phyloP scores from a whole-genome alignment of 2,329 filamentous ascomycete genomes.

The Lecanosticta acicola region DNA sequence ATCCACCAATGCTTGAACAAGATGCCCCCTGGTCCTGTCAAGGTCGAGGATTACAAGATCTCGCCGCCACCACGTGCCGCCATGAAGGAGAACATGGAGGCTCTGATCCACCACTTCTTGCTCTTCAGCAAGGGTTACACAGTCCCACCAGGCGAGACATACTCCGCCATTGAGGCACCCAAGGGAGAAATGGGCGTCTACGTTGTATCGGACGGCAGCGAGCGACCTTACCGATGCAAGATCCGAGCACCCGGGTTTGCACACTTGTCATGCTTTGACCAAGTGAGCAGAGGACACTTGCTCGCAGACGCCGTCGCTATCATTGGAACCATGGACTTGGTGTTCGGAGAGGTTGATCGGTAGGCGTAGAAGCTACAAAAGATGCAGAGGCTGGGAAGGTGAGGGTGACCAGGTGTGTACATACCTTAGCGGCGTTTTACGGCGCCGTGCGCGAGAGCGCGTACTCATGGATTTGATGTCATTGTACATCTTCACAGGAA shows the following conservation, averaged over 20 bases:
- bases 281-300: conserved; percentile 85
- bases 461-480: not conserved
- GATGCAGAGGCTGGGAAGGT: not conserved
- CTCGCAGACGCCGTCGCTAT: conserved; percentile 95
- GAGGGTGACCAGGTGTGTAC: not conserved
- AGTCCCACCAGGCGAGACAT: conserved; percentile 95
- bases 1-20: conserved; percentile 99
- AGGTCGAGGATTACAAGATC: conserved; percentile 98
- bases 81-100: conserved; percentile 99
- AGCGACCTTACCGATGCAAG: conserved; percentile 95
- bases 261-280: conserved; percentile 89
- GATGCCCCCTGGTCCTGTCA: conserved; percentile 90
- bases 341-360: conserved; percentile 61
- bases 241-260: conserved; percentile 96
- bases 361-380: conserved; percentile 2
- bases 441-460: too few relatives aligned
- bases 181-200: conserved; percentile 99
- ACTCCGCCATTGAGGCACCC: conserved; percentile 96
- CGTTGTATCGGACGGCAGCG: conserved; percentile 89
- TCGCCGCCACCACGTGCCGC: conserved; percentile 89
- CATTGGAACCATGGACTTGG: conserved; percentile 63
- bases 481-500: not conserved
- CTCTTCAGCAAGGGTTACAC: conserved; percentile 98
- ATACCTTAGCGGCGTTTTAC: conserved; percentile 1
- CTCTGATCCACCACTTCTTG: conserved; percentile 97